Evolutionary conservation across 2,329 filamentous ascomycete species (phyloP), one percentile per base, ranked within the genome.

Genomic region (Ascochyta fabae): DNA sequence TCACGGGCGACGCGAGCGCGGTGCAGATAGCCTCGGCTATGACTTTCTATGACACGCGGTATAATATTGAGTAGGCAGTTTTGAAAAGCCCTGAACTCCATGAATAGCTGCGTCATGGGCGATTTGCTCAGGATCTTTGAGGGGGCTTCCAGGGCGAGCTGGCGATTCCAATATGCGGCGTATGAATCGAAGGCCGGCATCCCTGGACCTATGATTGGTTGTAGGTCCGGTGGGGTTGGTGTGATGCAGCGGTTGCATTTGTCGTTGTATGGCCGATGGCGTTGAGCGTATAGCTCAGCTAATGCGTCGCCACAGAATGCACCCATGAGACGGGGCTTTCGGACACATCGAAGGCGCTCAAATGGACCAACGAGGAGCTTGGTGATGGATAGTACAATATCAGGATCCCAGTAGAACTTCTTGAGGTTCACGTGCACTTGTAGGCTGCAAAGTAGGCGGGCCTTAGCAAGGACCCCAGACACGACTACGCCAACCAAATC

Each of bases 1-100:
- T 75, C 73, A 15, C 72, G 64, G 3, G 73, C 73, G 0, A 75
- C 71, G 15, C 73, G 62, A 3, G 73, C 73, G 6, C 65, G 70
- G 44, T 75, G 73, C 12, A 75, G 58, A 36, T 69, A 71, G 5
- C 56, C 64, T n/a, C 61, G 34, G 33, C 59, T 57, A 4, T 66
- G 68, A 6, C 10, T 26, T 8, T 56, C 41, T 1, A 36, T 29
- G 0, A 51, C 60, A 1, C 68, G 51, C 1, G 63, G 59, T 0
- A 70, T 52, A 8, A 66, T 44, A 9, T 23, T 42, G 6, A 57
- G 43, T 6, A 74, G 56, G 13, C 67, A 62, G 9, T 55, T 62
- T 42, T 73, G 71, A 43, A 73, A 73, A 22, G 67, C 53, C 33
- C 71, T 74, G 56, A 75, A 70, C n/a, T 67, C 62, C 2, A 64